phyloP scores from a whole-genome alignment of 345 rosid species.

The Linum tenue region DNA sequence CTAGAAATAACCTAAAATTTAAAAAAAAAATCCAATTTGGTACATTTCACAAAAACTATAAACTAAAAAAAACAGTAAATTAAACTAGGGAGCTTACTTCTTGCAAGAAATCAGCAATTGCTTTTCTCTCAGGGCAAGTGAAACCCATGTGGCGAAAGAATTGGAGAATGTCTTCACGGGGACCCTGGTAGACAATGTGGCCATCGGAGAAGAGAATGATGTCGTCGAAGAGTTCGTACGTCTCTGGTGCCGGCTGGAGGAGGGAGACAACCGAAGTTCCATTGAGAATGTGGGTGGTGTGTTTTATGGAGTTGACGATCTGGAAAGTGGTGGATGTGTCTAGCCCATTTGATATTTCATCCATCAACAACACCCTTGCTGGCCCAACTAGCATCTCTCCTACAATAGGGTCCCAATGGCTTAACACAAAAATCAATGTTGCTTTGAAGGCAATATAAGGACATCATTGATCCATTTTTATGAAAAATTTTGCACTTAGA shows the following conservation, averaged over 20 bases:
- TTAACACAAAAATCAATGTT: background rate
- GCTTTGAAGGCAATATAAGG: too few species aligned
- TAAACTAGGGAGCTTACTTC: background rate
- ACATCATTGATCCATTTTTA: too few species aligned
- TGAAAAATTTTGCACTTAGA: too few species aligned
- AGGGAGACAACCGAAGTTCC: background rate
- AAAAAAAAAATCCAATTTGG: background rate
- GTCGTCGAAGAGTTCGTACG: constrained; percentile 4
- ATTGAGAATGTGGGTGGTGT: background rate
- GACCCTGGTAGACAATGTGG: constrained; percentile 3
- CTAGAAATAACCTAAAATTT: background rate
- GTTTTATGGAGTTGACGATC: background rate
- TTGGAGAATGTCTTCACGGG: background rate
- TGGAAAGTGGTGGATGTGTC: background rate
- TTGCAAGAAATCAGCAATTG: constrained; percentile 3
- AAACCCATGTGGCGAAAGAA: background rate
- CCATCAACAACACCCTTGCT: background rate
- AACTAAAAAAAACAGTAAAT: background rate
- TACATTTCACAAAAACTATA: too few species aligned
- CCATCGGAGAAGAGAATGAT: constrained; percentile 1
- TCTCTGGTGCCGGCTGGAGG: background rate
- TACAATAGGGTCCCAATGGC: background rate
- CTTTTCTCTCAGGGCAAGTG: constrained; percentile 2
- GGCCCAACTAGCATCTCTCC: background rate
- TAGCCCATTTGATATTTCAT: background rate